Conservation (phyloP, 148 eudicot species). For the Bassia scoparia region DNA sequence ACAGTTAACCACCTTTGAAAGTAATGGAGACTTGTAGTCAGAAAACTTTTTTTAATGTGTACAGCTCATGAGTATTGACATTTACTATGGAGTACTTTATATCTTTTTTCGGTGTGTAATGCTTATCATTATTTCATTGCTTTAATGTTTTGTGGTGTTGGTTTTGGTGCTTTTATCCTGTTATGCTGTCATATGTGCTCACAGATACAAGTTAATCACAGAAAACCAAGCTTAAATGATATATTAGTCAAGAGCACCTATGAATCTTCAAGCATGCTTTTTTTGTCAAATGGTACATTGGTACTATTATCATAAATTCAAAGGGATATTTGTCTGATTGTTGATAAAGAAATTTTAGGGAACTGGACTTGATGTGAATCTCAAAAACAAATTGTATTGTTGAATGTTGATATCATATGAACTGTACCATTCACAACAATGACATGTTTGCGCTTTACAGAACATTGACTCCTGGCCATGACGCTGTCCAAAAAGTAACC, state of each 20-base stretch:
- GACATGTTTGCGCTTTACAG: constrained; percentile 35
- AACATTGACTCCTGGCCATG: constrained; percentile 97
- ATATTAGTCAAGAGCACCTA: not conserved
- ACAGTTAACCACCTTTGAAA: too few species aligned
- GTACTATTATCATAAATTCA: not conserved
- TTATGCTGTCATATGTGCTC: not conserved
- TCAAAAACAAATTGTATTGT: not conserved
- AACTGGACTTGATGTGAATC: not conserved
- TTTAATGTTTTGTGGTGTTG: not conserved
- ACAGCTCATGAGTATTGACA: too few species aligned
- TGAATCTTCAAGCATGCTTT: too few species aligned
- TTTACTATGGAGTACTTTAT: too few species aligned
- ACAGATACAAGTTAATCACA: not conserved
- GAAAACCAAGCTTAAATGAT: too few species aligned
- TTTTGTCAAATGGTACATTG: not conserved
- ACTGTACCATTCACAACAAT: too few species aligned
- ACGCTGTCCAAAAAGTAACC: constrained; percentile 97
- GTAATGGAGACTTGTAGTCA: too few species aligned
- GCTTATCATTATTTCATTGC: not conserved
- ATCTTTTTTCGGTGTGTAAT: not conserved
- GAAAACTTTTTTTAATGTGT: too few species aligned
- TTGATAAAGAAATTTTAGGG: not conserved
- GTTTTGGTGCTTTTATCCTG: not conserved
- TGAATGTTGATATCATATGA: not conserved
- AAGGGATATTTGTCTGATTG: not conserved